phyloP scores from a whole-genome alignment of 78 protist genomes.

The Anaeramoeba ignava region DNA sequence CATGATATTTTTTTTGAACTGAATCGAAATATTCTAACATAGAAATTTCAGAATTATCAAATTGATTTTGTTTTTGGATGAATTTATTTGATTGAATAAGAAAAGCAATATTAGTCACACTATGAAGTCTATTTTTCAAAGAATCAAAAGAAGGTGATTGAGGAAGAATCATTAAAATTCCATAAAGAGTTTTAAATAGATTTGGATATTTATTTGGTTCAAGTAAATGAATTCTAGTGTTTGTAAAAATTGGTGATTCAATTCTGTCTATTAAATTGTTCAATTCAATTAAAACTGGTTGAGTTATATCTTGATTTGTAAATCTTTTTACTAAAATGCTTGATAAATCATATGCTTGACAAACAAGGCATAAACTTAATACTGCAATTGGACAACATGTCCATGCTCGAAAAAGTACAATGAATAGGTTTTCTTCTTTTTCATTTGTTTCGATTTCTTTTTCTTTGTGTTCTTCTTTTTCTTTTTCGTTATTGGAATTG shows the following conservation, averaged over 20 bases:
- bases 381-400: slow-evolving; percentile 46
- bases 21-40: too few relatives aligned
- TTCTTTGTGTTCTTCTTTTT: too few relatives aligned
- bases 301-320: slow-evolving; percentile 58
- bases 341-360: slow-evolving; percentile 50
- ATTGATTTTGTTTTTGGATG: too few relatives aligned
- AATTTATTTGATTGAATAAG: too few relatives aligned
- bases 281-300: slow-evolving; percentile 66
- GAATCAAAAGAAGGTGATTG: slow-evolving; percentile 76
- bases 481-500: too few relatives aligned
- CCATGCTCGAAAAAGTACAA: too few relatives aligned
- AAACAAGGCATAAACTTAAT: slow-evolving; percentile 52
- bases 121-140: too few relatives aligned
- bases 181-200: slow-evolving; percentile 67
- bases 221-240: slow-evolving; percentile 53
- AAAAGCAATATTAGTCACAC: too few relatives aligned
- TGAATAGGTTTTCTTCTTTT: too few relatives aligned
- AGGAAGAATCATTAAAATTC: slow-evolving; percentile 90
- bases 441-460: too few relatives aligned
- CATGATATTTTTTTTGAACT: too few relatives aligned
- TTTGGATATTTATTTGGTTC: slow-evolving; percentile 50
- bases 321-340: slow-evolving; percentile 21
- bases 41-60: too few relatives aligned
- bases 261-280: slow-evolving; percentile 76
- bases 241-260: slow-evolving; percentile 86